Base-by-base conservation (phyloP, 1,284 basidiomycete species). In the Porodaedalea pini region DNA sequence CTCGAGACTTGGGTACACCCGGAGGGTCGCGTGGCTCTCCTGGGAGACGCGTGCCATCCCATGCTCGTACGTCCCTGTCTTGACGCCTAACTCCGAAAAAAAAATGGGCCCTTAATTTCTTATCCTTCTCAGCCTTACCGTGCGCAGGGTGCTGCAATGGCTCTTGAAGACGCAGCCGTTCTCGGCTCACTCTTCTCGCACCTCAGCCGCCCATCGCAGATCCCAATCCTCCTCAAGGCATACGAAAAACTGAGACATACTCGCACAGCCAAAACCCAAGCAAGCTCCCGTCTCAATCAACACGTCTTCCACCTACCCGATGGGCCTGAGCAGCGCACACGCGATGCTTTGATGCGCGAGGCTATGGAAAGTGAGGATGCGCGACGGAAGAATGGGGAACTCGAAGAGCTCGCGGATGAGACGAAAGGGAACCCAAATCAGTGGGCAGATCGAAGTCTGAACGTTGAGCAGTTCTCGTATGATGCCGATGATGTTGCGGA, bases 101-200 rank as follows among this genome's bases (percentile, higher is more conserved):
- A n/a, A n/a, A n/a, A 34, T 34, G 13, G 32, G 13, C 34, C 19
- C 7, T 50, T 51, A 13, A 40, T 23, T 50, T 57, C 37, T 21
- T 25, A 39, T 6, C n/a, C 51, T 29, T 1, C 8, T 15, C 23
- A 85, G 82, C 85, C 85, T 3, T 85, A 85, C 67, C 78, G 82
- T 40, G 85, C 82, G 0, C 85, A 86, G 67, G 85, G 83, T 13
- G 79, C 83, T 13, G 82, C 84, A 2, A 85, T 86, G 75, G 85
- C 85, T 0, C 73, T 87, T 52, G 85, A 88, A 69, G 85, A 87
- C 58, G 83, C 78, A 0, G 82, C 80, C 0, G 80, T 85, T 0
- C 72, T 87, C 25, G 85, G 83, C 0, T 77, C 76, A 51, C 74
- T 86, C 11, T 75, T 86, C 62, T 79, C 80, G 1, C 76, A 70